A percentile compares a stretch with the other conserved stretches of the same genome.
Conservation (phyloP, 371 early-diverging fungal genomes). For the Neoconidiobolus thromboides region DNA sequence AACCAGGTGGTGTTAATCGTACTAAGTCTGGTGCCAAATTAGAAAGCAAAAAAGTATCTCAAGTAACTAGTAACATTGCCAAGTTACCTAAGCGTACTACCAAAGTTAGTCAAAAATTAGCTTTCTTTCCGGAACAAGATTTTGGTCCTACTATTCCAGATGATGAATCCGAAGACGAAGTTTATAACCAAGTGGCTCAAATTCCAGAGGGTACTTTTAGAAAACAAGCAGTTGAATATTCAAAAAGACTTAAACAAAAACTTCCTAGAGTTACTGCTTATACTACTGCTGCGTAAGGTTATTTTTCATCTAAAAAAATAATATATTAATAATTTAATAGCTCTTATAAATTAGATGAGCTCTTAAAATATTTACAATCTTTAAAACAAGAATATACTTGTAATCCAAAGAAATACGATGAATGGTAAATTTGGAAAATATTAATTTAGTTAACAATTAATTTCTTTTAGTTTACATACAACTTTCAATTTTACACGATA, state of each 20-base stretch:
- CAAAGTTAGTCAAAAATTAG: slow-evolving; percentile 76
- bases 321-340: slow-evolving; percentile 25
- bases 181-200: slow-evolving; percentile 14
- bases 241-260: slow-evolving; percentile 14
- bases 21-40: not conserved
- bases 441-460: not conserved
- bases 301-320: not conserved
- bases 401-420: slow-evolving; percentile 19
- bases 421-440: slow-evolving; percentile 14
- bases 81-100: slow-evolving; percentile 56
- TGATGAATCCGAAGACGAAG: slow-evolving; percentile 14
- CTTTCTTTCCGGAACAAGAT: slow-evolving; percentile 53
- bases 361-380: slow-evolving; percentile 21
- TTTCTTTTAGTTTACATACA: slow-evolving; percentile 4
- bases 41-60: not conserved
- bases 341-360: slow-evolving; percentile 20
- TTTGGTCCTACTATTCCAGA: not conserved
- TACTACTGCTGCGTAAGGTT: slow-evolving; percentile 50
- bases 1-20: no score
- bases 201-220: slow-evolving; percentile 9
- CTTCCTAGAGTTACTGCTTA: slow-evolving; percentile 68
- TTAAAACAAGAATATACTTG: slow-evolving; percentile 12
- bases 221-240: slow-evolving; percentile 35
- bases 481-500: slow-evolving; percentile 5
- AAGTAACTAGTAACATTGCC: slow-evolving; percentile 8